A percentile compares a stretch with the other conserved stretches of the same genome.
These are phyloP conservation scores for Boletellus ananas DNA, from an alignment of 768 basidiomycete species.

Conservation along the genomic window DNA sequence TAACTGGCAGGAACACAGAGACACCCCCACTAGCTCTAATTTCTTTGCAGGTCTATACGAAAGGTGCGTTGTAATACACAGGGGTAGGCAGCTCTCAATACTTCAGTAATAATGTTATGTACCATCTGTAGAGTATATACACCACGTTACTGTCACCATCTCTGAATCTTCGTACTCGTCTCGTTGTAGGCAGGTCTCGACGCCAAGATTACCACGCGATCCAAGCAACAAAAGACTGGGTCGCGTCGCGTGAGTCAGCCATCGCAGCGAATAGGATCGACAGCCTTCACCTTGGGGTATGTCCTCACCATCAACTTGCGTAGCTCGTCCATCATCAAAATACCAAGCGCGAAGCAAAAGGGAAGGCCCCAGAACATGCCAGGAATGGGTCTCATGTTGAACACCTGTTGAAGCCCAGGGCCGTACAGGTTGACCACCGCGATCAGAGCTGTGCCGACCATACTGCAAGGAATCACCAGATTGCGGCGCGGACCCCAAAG, in stretches of 20 bases:
- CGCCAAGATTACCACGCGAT: constrained; percentile 14
- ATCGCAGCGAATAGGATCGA: not conserved
- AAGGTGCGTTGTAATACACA: no score
- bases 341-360: constrained; percentile 38
- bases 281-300: constrained; percentile 37
- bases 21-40: no score
- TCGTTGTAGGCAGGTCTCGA: no score
- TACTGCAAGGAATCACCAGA: constrained; percentile 29
- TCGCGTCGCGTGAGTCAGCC: not conserved
- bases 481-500: constrained; percentile 40
- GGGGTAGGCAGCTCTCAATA: no score
- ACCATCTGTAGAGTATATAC: no score
- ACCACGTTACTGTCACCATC: no score
- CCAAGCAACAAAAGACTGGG: constrained; percentile 25
- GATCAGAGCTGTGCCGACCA: constrained; percentile 30
- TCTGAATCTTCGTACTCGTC: no score
- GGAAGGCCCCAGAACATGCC: constrained; percentile 45
- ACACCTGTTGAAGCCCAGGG: constrained; percentile 27
- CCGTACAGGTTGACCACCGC: constrained; percentile 36
- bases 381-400: constrained; percentile 39
- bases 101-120: no score
- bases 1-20: no score
- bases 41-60: no score
- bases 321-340: constrained; percentile 43
- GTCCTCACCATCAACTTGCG: constrained; percentile 44